phyloP scores from a whole-genome alignment of 179 eudicot species.

The Drosera spatulata region DNA sequence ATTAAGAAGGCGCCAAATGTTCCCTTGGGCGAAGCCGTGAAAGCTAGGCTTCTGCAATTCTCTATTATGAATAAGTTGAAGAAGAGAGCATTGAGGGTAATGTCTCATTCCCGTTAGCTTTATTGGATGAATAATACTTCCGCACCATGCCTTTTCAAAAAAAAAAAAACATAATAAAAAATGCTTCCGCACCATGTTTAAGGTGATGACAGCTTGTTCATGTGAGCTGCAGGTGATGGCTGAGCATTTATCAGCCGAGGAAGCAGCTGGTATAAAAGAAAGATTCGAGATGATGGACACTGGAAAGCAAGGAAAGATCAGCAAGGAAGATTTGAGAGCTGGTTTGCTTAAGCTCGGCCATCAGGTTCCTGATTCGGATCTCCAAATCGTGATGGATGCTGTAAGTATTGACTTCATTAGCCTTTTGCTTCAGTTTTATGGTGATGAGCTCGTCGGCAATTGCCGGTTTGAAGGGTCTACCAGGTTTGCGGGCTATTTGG shows the following conservation, averaged over 20 bases:
- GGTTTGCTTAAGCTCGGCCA: constrained; percentile 73
- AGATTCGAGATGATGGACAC: constrained; percentile 70
- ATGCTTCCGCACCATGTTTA: neutral
- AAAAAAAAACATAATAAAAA: no score
- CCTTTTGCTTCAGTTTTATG: neutral
- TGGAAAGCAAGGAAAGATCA: constrained; percentile 58
- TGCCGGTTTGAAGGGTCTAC: no score
- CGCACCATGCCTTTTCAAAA: no score
- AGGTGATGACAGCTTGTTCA: neutral
- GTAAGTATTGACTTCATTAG: constrained; percentile 33
- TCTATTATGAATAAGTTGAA: constrained; percentile 88
- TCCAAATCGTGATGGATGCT: constrained; percentile 78
- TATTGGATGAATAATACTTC: neutral
- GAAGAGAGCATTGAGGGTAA: constrained; percentile 81
- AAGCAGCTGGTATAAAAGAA: constrained; percentile 74
- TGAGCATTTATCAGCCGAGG: constrained; percentile 72
- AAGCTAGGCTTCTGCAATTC: constrained; percentile 77
- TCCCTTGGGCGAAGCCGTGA: constrained; percentile 72
- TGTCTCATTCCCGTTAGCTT: neutral
- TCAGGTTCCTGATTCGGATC: constrained; percentile 51
- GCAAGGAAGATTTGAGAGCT: constrained; percentile 53
- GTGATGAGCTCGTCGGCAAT: no score
- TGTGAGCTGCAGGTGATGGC: constrained; percentile 54
- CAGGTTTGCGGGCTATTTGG: no score
- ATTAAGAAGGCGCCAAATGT: constrained; percentile 71